phyloP scores from a whole-genome alignment of 257 asterid species.

The Lycium barbarum region DNA sequence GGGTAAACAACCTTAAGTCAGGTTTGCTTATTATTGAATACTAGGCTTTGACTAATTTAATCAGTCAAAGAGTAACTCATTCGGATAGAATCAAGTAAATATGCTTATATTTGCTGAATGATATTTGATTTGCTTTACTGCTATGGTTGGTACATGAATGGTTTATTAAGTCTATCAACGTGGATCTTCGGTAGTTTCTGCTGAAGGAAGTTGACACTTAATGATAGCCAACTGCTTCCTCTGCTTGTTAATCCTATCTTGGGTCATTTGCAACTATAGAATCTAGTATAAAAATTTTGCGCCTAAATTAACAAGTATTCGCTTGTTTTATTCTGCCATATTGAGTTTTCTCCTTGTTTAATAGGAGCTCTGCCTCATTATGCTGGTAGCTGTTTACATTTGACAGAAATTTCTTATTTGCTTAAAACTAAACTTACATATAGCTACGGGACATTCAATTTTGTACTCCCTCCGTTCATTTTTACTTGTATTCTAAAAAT shows the following conservation, averaged over 20 bases:
- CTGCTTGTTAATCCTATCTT: neutral
- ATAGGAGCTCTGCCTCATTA: neutral
- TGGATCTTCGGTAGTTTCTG: neutral
- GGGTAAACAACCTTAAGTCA: too few species aligned
- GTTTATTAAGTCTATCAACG: neutral
- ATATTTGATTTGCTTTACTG: neutral
- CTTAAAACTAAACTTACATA: neutral
- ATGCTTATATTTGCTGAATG: neutral
- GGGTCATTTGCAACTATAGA: neutral
- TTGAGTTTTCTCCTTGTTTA: neutral
- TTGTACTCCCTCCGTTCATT: neutral
- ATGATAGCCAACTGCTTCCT: neutral
- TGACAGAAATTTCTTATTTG: neutral
- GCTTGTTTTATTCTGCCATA: neutral
- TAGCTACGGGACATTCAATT: neutral
- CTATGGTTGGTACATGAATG: neutral
- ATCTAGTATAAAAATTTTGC: neutral
- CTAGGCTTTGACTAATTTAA: too few species aligned
- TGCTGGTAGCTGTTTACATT: neutral
- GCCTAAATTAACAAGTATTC: neutral
- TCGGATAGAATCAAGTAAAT: too few species aligned
- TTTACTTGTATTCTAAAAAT: too few species aligned
- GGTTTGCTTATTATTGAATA: too few species aligned
- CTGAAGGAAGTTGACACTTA: neutral
- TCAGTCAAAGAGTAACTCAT: too few species aligned